These are phyloP conservation scores for Pseudogymnoascus sp. DNA, from an alignment of 2,329 filamentous ascomycete genomes.

Conservation along the genomic window DNA sequence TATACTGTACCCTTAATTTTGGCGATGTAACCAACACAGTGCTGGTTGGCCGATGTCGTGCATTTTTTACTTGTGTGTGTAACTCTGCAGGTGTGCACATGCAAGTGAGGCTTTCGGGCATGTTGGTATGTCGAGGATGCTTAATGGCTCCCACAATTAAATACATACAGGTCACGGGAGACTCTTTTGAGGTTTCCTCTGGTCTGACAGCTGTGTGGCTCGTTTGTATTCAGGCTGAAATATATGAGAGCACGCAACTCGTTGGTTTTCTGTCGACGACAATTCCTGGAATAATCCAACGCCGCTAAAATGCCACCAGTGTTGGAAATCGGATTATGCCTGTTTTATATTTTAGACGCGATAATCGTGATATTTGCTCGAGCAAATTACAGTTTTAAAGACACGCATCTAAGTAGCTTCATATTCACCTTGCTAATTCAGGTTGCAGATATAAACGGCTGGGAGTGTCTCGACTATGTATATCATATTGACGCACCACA, in stretches of 20 bases:
- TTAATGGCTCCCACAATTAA: not conserved
- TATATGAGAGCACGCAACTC: not conserved
- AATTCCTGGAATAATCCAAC: not conserved
- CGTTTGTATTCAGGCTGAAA: not conserved
- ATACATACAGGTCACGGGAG: not conserved
- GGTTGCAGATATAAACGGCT: no score
- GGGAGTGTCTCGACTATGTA: not conserved
- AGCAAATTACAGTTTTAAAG: not conserved
- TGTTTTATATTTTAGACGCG: not conserved
- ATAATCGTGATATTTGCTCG: not conserved
- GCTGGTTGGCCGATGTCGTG: not conserved
- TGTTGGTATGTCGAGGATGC: slow-evolving; percentile 1
- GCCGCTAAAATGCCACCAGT: not conserved
- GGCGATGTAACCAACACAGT: not conserved
- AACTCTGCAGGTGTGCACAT: not conserved
- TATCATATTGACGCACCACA: not conserved
- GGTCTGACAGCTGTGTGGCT: not conserved
- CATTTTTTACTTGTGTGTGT: not conserved
- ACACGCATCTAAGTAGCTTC: no score
- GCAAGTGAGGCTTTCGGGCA: not conserved
- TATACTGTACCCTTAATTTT: not conserved
- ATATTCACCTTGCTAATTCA: not conserved
- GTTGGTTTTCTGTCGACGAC: not conserved
- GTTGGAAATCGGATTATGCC: not conserved
- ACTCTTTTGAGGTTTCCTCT: not conserved